Percentiles rank a stretch among this genome's conserved stretches.
phyloP scores from a whole-genome alignment of 805 yeast genomes.

The Tetrapisispora namnaoensis region DNA sequence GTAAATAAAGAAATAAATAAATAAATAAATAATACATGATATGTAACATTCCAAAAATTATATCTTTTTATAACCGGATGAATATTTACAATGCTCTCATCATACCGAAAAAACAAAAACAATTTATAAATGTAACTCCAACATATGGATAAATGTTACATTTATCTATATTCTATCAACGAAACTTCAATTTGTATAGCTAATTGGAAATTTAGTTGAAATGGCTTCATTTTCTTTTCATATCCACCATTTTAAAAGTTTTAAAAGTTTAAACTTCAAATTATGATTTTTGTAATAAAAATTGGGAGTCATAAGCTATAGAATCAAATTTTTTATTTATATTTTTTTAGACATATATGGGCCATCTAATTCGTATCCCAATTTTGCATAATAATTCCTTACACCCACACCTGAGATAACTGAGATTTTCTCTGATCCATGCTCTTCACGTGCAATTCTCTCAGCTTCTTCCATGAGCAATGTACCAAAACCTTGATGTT shows the following conservation, averaged over 20 bases:
- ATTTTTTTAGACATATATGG: slow-evolving; percentile 86
- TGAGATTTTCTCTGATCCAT: slow-evolving; percentile 81
- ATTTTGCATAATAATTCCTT: slow-evolving; percentile 83
- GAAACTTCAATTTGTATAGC: no score
- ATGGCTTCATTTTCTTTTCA: no score
- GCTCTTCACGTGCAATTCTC: slow-evolving; percentile 89
- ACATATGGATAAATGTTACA: background rate
- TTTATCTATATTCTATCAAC: no score
- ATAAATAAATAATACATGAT: background rate
- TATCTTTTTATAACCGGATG: background rate
- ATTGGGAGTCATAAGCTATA: background rate
- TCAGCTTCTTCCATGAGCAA: slow-evolving; percentile 97
- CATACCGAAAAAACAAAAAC: background rate
- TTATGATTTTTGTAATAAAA: background rate
- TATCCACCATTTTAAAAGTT: background rate
- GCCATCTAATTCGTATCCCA: slow-evolving; percentile 89
- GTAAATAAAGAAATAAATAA: no score
- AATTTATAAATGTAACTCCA: no score
- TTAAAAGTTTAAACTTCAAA: background rate
- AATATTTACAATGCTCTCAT: background rate
- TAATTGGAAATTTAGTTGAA: no score
- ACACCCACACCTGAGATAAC: slow-evolving; percentile 98
- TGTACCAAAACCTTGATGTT: slow-evolving; percentile 98
- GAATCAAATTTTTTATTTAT: slow-evolving; percentile 3
- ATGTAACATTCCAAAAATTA: no score